phyloP scores from a whole-genome alignment of 768 basidiomycete species.

The Lactarius sanguifluus region DNA sequence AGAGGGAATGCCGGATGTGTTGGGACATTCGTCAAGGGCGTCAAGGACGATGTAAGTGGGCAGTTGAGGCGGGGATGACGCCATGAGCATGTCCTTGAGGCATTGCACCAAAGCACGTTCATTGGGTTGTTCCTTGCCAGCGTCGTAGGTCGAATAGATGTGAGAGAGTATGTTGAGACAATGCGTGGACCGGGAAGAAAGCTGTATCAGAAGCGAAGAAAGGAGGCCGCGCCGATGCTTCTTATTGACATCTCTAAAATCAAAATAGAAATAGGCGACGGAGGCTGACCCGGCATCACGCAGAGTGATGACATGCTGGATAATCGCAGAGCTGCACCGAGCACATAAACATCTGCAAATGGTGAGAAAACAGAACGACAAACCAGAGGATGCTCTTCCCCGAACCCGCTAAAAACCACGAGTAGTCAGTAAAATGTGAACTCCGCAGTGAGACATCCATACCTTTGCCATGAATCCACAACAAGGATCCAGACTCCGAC shows the following conservation, averaged over 20 bases:
- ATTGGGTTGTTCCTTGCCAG: neutral
- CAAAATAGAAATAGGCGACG: neutral
- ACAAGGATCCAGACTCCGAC: neutral
- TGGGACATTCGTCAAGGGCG: neutral
- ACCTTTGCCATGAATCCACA: neutral
- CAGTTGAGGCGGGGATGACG: neutral
- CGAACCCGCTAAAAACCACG: neutral
- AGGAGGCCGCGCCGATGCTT: neutral
- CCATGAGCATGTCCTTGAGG: neutral
- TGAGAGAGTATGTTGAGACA: neutral
- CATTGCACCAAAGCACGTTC: neutral
- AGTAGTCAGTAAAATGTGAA: neutral
- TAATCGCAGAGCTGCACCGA: neutral
- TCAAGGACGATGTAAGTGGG: neutral
- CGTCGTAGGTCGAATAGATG: neutral
- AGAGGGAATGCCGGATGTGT: neutral
- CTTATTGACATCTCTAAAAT: neutral
- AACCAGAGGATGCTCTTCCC: neutral
- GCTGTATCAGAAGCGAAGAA: neutral
- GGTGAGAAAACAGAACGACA: neutral
- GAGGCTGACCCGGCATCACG: neutral
- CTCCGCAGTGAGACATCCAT: neutral
- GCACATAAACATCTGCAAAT: neutral
- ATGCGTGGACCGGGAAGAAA: neutral
- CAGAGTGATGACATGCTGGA: neutral